phyloP scores from a whole-genome alignment of 495 filamentous ascomycete genomes.

The Penicillium coffeae region DNA sequence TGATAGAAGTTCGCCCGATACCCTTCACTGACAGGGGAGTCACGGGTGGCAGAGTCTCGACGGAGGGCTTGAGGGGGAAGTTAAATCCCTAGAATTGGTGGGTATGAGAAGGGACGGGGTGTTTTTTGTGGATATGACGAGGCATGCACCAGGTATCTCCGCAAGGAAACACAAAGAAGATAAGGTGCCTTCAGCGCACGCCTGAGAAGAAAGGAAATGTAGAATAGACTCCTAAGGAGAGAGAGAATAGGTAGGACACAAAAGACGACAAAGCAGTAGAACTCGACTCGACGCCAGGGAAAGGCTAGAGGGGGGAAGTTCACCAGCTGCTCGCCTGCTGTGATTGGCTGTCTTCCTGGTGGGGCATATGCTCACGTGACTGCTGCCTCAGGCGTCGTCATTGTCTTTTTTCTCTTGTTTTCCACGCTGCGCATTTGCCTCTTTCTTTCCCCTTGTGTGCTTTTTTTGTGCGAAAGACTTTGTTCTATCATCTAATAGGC shows the following conservation, averaged over 20 bases:
- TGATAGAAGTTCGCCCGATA: conserved; percentile 10
- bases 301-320: conserved; percentile 17
- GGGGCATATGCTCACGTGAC: conserved; percentile 3
- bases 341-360: neutral
- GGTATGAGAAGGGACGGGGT: conserved; percentile 29
- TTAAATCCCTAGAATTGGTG: conserved; percentile 4
- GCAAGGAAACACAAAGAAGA: conserved; percentile 25
- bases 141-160: conserved; percentile 37
- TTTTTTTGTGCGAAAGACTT: too few relatives aligned
- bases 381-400: conserved; percentile 7
- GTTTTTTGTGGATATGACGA: conserved; percentile 43
- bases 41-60: conserved; percentile 15
- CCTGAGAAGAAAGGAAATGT: conserved; percentile 10
- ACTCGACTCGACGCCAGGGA: conserved; percentile 14
- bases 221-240: conserved; percentile 1
- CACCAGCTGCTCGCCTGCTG: neutral
- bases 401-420: conserved; percentile 1
- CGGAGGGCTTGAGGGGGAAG: neutral
- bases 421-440: neutral
- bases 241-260: neutral
- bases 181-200: conserved; percentile 28
- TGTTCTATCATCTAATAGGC: too few relatives aligned
- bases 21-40: conserved; percentile 9
- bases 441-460: neutral
- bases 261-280: conserved; percentile 2